Percentiles rank a stretch among this genome's conserved stretches.
Conservation (phyloP, 1,284 basidiomycete species). For the Heterobasidion occidentale region DNA sequence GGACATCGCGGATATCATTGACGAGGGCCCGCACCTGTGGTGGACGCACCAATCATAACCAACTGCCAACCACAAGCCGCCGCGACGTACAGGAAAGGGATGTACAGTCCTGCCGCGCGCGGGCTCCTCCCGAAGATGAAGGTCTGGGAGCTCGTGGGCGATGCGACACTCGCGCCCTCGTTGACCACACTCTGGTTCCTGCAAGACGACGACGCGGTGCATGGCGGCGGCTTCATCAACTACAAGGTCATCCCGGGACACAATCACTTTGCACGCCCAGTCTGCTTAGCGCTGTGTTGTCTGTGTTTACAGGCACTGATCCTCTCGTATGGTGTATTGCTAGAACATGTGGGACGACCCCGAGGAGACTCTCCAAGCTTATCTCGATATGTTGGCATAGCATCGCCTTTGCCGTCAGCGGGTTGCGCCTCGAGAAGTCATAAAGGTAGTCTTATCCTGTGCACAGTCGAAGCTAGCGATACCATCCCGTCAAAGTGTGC, state of each 20-base stretch:
- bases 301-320: no score
- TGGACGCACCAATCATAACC: conserved; percentile 14
- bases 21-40: not conserved
- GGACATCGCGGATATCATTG: not conserved
- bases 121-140: conserved; percentile 14
- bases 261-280: conserved; percentile 22
- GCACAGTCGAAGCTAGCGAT: no score
- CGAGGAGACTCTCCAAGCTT: no score
- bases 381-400: no score
- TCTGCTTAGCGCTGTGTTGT: no score
- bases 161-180: conserved; percentile 10
- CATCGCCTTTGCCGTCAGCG: no score
- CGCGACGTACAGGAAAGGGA: conserved; percentile 11
- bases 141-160: conserved; percentile 12
- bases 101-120: conserved; percentile 13
- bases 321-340: no score
- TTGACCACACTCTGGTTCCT: conserved; percentile 17
- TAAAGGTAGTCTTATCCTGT: no score
- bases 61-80: conserved; percentile 5
- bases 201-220: conserved; percentile 15
- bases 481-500: no score
- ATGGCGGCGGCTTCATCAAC: conserved; percentile 16
- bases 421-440: no score
- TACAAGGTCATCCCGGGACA: conserved; percentile 15
- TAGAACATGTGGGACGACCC: no score